Evolutionary conservation across 192 early-diverging fungal genomes (phyloP).

Genomic region (Jimgerdemannia lactiflua): DNA sequence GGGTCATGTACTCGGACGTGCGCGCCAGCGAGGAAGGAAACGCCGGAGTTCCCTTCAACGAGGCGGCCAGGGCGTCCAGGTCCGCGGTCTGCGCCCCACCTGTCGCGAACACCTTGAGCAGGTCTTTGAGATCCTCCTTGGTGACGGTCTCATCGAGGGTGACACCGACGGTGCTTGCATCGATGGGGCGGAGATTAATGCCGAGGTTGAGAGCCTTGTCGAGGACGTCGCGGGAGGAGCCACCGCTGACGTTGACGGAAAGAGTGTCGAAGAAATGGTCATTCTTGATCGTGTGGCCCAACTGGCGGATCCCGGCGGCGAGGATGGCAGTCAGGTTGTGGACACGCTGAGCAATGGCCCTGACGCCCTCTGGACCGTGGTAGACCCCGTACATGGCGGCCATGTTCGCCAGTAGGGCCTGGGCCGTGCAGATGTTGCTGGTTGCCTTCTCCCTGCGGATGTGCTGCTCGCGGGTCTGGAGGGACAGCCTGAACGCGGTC

Average conservation of each 20-base stretch:
- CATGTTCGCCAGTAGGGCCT: slow-evolving; percentile 99
- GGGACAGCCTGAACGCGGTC: slow-evolving; percentile 88
- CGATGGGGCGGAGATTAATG: slow-evolving; percentile 90
- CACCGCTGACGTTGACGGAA: slow-evolving; percentile 69
- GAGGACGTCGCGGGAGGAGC: slow-evolving; percentile 61
- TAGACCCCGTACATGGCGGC: slow-evolving; percentile 99
- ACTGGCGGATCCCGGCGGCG: slow-evolving; percentile 66
- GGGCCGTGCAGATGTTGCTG: slow-evolving; percentile 98
- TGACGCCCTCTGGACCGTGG: slow-evolving; percentile 94
- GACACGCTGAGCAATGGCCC: slow-evolving; percentile 87
- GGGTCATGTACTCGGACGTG: slow-evolving; percentile 75
- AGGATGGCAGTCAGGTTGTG: slow-evolving; percentile 87
- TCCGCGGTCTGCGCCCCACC: slow-evolving; percentile 47
- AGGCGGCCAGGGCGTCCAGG: slow-evolving; percentile 47
- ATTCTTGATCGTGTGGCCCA: slow-evolving; percentile 84
- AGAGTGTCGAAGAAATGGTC: slow-evolving; percentile 94
- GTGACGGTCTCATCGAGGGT: slow-evolving; percentile 93
- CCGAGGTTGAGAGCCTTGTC: slow-evolving; percentile 67
- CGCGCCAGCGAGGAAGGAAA: slow-evolving; percentile 67
- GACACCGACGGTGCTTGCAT: slow-evolving; percentile 73
- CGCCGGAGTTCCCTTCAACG: slow-evolving; percentile 15
- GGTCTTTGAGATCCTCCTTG: slow-evolving; percentile 74
- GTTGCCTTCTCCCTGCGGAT: slow-evolving; percentile 99
- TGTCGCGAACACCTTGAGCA: slow-evolving; percentile 78
- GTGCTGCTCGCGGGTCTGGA: slow-evolving; percentile 99